These are phyloP conservation scores for Marchantia paleacea DNA, from an alignment of 225 moss, liverwort and hornwort species.

Conservation along the genomic window DNA sequence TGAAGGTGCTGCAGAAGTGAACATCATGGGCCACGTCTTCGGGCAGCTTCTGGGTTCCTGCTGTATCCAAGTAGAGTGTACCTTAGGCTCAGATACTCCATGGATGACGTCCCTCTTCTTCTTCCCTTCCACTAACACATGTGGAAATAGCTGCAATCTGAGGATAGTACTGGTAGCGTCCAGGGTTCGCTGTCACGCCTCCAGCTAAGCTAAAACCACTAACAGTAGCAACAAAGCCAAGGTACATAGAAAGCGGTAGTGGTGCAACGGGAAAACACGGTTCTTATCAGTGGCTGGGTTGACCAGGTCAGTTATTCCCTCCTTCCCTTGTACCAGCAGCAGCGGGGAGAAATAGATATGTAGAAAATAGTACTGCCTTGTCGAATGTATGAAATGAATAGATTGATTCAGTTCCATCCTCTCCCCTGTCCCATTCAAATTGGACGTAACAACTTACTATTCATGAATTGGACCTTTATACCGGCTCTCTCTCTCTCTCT, in stretches of 20 bases:
- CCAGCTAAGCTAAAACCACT: slow-evolving; percentile 13
- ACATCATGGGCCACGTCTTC: slow-evolving; percentile 9
- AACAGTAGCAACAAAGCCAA: background rate
- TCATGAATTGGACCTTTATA: background rate
- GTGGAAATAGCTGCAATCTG: slow-evolving; percentile 16
- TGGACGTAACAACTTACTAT: background rate
- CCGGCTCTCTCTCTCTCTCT: background rate
- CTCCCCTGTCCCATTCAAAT: background rate
- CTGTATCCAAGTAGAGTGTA: slow-evolving; percentile 15
- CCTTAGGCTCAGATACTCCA: background rate
- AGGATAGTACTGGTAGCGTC: slow-evolving; percentile 8
- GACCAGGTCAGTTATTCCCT: slow-evolving; percentile 10
- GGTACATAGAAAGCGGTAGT: slow-evolving; percentile 11
- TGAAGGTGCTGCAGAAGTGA: background rate
- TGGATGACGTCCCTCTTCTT: slow-evolving; percentile 5
- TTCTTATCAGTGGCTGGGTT: slow-evolving; percentile 2
- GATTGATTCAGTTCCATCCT: background rate
- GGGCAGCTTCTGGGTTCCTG: slow-evolving; percentile 12
- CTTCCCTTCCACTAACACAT: slow-evolving; percentile 12
- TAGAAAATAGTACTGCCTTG: slow-evolving; percentile 9
- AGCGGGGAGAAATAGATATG: slow-evolving; percentile 13
- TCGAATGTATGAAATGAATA: background rate
- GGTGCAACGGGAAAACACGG: slow-evolving; percentile 4
- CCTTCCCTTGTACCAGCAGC: background rate
- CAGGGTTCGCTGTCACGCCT: background rate